A percentile compares a stretch with the other conserved stretches of the same genome.
Conservation (phyloP, 352 stramenopile species). For the Phytopythium helicoides region DNA sequence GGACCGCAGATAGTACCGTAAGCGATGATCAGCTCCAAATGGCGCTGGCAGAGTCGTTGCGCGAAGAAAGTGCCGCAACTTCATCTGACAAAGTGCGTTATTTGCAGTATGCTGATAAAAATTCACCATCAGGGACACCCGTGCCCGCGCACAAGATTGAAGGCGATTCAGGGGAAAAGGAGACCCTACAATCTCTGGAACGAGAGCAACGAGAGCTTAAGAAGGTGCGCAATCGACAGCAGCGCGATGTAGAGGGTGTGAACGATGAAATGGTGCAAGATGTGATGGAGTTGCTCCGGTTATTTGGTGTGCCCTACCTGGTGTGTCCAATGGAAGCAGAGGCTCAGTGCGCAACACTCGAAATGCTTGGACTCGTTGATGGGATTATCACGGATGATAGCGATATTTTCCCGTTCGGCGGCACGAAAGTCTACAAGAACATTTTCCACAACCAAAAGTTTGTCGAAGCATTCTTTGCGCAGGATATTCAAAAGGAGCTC, state of each 20-base stretch:
- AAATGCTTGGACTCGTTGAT: slow-evolving; percentile 95
- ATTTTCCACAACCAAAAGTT: slow-evolving; percentile 99
- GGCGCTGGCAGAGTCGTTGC: slow-evolving; percentile 32
- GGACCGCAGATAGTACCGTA: not conserved
- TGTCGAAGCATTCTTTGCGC: slow-evolving; percentile 96
- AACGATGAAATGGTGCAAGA: slow-evolving; percentile 98
- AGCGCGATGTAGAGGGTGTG: slow-evolving; percentile 92
- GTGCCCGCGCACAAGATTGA: slow-evolving; percentile 4
- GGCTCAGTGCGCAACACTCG: slow-evolving; percentile 96
- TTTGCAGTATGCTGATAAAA: slow-evolving; percentile 27
- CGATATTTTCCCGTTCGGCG: slow-evolving; percentile 94
- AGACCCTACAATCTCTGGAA: slow-evolving; percentile 39
- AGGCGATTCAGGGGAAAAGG: slow-evolving; percentile 11
- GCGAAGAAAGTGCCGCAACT: slow-evolving; percentile 18
- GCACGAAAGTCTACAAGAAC: slow-evolving; percentile 96
- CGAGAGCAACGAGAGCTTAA: slow-evolving; percentile 71
- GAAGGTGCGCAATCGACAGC: slow-evolving; percentile 69
- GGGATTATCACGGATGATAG: slow-evolving; percentile 99
- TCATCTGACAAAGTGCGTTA: slow-evolving; percentile 30
- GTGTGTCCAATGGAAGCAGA: slow-evolving; percentile 99
- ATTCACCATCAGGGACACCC: too few species aligned
- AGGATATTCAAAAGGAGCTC: slow-evolving; percentile 92
- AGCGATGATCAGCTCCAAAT: slow-evolving; percentile 27
- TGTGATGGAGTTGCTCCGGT: slow-evolving; percentile 94
- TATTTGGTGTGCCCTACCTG: slow-evolving; percentile 99